These are phyloP conservation scores for Coprinopsis cinerea DNA, from an alignment of 768 basidiomycete species.

Conservation along the genomic window DNA sequence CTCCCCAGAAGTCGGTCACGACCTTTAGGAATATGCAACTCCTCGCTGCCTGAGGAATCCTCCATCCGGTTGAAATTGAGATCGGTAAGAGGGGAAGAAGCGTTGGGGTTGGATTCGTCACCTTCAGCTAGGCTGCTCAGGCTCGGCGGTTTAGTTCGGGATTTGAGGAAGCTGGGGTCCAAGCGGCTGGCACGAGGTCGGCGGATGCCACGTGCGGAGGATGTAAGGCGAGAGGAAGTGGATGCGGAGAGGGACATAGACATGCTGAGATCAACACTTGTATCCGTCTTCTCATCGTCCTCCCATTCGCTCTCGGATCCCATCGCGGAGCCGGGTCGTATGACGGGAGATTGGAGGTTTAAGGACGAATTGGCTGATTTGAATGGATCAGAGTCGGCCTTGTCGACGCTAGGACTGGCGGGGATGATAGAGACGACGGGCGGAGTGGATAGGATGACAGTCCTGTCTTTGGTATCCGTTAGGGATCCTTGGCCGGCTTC, in stretches of 20 bases:
- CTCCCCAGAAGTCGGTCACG: conserved; percentile 34
- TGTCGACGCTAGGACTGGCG: conserved; percentile 32
- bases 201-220: conserved; percentile 29
- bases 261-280: conserved; percentile 58
- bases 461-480: conserved; percentile 51
- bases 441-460: conserved; percentile 16
- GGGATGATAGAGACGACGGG: conserved; percentile 38
- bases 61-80: conserved; percentile 56
- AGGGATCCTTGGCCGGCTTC: conserved; percentile 79
- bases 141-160: conserved; percentile 38
- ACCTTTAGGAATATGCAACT: conserved; percentile 34
- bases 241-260: conserved; percentile 23
- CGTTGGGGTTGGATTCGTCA: conserved; percentile 42
- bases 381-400: no score
- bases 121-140: conserved; percentile 63
- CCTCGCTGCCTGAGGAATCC: conserved; percentile 24
- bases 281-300: conserved; percentile 83
- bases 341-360: conserved; percentile 26
- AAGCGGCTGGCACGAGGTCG: conserved; percentile 62
- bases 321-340: conserved; percentile 39
- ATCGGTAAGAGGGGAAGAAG: conserved; percentile 25
- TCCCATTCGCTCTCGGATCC: conserved; percentile 88
- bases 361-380: conserved; percentile 18
- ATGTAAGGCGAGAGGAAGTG: conserved; percentile 6
- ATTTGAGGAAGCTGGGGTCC: conserved; percentile 64